Evolutionary conservation across 305 asterid genomes (phyloP).

Genomic region (Solanum hybrid): DNA sequence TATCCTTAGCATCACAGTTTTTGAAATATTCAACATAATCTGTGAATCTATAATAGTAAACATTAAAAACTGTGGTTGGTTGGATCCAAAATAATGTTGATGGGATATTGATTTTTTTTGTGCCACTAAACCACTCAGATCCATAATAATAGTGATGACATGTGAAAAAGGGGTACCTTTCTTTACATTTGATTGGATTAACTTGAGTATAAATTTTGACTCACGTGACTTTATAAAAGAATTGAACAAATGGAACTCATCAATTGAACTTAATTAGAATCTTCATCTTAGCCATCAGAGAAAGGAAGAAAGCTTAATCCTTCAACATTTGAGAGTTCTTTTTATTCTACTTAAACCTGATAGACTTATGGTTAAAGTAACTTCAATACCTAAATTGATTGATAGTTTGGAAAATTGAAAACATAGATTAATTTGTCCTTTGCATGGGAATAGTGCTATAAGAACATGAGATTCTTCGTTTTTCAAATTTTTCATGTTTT

Average conservation of each 20-base stretch:
- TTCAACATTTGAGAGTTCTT: not conserved
- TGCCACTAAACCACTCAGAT: conserved; percentile 8
- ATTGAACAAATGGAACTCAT: not conserved
- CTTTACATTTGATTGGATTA: not conserved
- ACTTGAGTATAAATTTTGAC: not conserved
- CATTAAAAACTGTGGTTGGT: conserved; percentile 1
- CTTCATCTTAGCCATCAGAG: conserved; percentile 19
- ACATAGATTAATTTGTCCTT: not conserved
- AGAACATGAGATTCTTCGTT: not conserved
- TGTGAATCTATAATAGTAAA: not conserved
- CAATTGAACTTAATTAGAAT: not conserved
- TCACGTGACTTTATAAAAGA: conserved; percentile 5
- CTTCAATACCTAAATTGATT: conserved; percentile 7
- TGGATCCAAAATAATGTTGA: conserved; percentile 5
- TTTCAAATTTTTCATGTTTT: not conserved
- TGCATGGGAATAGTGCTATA: not conserved
- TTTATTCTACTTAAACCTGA: not conserved
- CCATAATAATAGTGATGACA: not conserved
- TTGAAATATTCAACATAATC: not conserved
- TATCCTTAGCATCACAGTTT: not conserved
- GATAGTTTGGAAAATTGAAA: not conserved
- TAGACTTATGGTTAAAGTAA: not conserved
- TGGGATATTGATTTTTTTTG: conserved; percentile 22
- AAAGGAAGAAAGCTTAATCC: conserved; percentile 3
- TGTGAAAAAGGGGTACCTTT: not conserved